phyloP scores from a whole-genome alignment of 768 basidiomycete genomes.

The Boletus subparvulus region DNA sequence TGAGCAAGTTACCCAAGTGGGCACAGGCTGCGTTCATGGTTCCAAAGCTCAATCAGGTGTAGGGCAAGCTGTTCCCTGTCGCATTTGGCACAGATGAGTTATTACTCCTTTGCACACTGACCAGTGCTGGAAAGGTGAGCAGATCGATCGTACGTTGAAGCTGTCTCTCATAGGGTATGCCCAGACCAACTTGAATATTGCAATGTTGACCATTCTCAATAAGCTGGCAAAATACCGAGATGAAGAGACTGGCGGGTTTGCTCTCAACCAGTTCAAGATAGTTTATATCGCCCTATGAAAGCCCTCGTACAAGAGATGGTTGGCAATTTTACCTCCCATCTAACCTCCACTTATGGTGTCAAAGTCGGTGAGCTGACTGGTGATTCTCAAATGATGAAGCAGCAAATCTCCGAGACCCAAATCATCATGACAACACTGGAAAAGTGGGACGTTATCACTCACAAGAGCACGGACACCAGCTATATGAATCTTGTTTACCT shows the following conservation, averaged over 20 bases:
- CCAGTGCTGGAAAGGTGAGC: slow-evolving; percentile 94
- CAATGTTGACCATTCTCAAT: slow-evolving; percentile 91
- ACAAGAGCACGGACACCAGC: slow-evolving; percentile 94
- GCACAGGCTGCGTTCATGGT: slow-evolving; percentile 84
- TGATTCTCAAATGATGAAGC: slow-evolving; percentile 96
- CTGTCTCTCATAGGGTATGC: slow-evolving; percentile 12
- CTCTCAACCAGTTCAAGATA: slow-evolving; percentile 90
- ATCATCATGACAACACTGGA: slow-evolving; percentile 99
- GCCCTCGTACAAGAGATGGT: slow-evolving; percentile 99
- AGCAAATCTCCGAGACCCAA: slow-evolving; percentile 94
- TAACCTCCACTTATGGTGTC: slow-evolving; percentile 62
- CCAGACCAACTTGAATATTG: slow-evolving; percentile 97
- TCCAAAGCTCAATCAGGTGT: slow-evolving; percentile 83
- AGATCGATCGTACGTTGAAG: background rate
- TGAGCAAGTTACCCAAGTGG: slow-evolving; percentile 80
- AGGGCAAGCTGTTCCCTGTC: slow-evolving; percentile 89
- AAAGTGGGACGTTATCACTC: slow-evolving; percentile 99
- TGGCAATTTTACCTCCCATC: slow-evolving; percentile 83
- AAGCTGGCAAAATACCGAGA: slow-evolving; percentile 88
- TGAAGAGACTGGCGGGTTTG: slow-evolving; percentile 74
- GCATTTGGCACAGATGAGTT: slow-evolving; percentile 96
- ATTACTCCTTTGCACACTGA: slow-evolving; percentile 93
- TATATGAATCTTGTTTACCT: slow-evolving; percentile 96
- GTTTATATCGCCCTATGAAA: slow-evolving; percentile 99
- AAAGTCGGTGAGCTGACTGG: slow-evolving; percentile 95